These are phyloP conservation scores for Mortierella sp. DNA, from an alignment of 371 early-diverging fungal genomes.

Conservation along the genomic window DNA sequence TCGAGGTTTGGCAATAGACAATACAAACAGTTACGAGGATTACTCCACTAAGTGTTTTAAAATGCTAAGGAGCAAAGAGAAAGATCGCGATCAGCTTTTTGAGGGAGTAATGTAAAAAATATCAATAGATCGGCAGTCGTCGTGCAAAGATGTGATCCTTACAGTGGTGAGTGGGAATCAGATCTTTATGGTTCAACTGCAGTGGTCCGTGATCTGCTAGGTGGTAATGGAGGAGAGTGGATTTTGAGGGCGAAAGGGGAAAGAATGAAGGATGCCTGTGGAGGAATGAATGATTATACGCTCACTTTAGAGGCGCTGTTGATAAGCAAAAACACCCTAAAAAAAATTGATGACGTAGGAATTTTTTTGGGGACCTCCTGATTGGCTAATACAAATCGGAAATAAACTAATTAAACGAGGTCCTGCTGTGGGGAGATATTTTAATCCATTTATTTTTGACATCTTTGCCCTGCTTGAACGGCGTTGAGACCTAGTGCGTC, in stretches of 20 bases:
- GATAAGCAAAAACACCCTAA: not conserved
- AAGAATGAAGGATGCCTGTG: not conserved
- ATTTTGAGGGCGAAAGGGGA: not conserved
- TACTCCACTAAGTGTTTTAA: not conserved
- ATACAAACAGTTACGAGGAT: not conserved
- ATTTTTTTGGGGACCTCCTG: too few species aligned
- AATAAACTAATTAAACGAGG: too few species aligned
- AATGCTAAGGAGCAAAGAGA: not conserved
- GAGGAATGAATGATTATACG: not conserved
- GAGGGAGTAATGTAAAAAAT: not conserved
- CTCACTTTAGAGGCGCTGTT: too few species aligned
- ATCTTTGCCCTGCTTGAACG: too few species aligned
- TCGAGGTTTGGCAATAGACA: not conserved
- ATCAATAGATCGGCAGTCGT: not conserved
- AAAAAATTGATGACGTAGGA: not conserved
- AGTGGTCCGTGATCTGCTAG: not conserved
- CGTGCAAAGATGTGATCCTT: not conserved
- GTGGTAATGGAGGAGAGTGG: not conserved
- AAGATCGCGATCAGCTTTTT: not conserved
- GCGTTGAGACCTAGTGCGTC: too few species aligned
- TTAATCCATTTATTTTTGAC: too few species aligned
- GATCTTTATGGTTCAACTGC: not conserved
- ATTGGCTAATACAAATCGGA: too few species aligned
- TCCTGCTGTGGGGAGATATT: too few species aligned
- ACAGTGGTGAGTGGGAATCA: not conserved